Evolutionary conservation across 306 rosid genomes (phyloP), one percentile per base, ranked within the genome.

Genomic region (Acacia confusa): DNA sequence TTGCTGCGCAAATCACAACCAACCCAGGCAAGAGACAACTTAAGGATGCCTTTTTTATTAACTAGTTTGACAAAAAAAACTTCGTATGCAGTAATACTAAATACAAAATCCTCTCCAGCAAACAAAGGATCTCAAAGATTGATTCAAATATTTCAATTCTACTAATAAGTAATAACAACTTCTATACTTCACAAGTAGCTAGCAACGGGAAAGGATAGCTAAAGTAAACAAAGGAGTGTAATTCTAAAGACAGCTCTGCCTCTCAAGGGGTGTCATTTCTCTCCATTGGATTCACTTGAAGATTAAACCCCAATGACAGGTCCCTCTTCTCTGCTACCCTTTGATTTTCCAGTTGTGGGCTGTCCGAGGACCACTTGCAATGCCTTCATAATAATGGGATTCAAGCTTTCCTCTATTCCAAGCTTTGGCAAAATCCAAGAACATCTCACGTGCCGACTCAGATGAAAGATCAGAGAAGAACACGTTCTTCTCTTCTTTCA

Each of bases 391-490:
- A 84, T 92, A 95, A 45, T 81, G 87, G 25, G 93, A 76, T 61
- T 92, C 90, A 25, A 95, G 97, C 73, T 85, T 92, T 24, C 84
- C 84, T 36, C 74, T 70, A 19, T 95, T 95, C 99, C 99, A 93
- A 58, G 89, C 92, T 73, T 90, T 87, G 85, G 89, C 87, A 74
- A 93, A 95, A 68, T 89, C 91, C 2, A 86, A 74, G 57, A 95
- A 95, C 84, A 93, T 40, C 81, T 90, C 85, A 0, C 74, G 97
- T 34, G 99, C 90, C 43, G 94, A 87, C 85, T 92, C 96, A 0
- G 97, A 86, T 1, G 88, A 86, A 47, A 95, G 92, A 70, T 95
- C 98, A 25, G 96, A 91, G 93, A 95, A 95, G 77, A 92, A 95
- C 43, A 93, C 81, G 50, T 89, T 87, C 80, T 89, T 95, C 91